These are phyloP conservation scores for Paraconiothyrium sp. DNA, from an alignment of 2,329 filamentous ascomycete species.

Conservation along the genomic window DNA sequence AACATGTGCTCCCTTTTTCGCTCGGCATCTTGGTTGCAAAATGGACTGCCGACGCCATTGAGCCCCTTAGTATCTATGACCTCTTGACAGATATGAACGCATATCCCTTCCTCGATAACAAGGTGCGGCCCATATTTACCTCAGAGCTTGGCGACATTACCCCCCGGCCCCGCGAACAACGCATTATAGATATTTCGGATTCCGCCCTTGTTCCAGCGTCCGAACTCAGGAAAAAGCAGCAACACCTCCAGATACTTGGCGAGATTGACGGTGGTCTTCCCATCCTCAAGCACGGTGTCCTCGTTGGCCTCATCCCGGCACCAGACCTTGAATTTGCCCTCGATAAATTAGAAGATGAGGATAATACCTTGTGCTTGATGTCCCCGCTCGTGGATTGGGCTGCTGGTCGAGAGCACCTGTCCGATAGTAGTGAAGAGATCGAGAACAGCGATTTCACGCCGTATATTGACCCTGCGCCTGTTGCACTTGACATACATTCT, in stretches of 20 bases:
- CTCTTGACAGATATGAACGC: conserved; percentile 96
- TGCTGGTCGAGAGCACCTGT: conserved; percentile 57
- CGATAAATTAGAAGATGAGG: conserved; percentile 82
- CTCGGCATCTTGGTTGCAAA: conserved; percentile 93
- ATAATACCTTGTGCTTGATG: conserved; percentile 82
- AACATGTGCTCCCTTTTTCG: conserved; percentile 95
- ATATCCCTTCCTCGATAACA: conserved; percentile 97
- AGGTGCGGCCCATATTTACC: conserved; percentile 90
- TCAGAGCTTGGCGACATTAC: conserved; percentile 88
- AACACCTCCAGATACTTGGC: conserved; percentile 81
- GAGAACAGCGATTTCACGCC: conserved; percentile 80
- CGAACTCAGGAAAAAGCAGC: conserved; percentile 81
- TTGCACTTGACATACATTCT: conserved; percentile 86
- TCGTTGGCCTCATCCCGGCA: conserved; percentile 91
- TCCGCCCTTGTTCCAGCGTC: conserved; percentile 82
- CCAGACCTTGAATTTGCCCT: conserved; percentile 94
- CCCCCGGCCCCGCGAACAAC: conserved; percentile 75
- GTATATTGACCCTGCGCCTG: conserved; percentile 90
- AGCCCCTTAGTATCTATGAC: conserved; percentile 95
- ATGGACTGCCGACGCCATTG: conserved; percentile 95
- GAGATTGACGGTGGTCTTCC: conserved; percentile 93
- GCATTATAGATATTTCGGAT: conserved; percentile 86
- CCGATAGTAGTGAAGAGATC: conserved; percentile 65
- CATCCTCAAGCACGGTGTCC: conserved; percentile 78
- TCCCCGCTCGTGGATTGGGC: conserved; percentile 65